These are phyloP conservation scores for Botrytis fabae DNA, from an alignment of 2,329 filamentous ascomycete species.

Conservation along the genomic window DNA sequence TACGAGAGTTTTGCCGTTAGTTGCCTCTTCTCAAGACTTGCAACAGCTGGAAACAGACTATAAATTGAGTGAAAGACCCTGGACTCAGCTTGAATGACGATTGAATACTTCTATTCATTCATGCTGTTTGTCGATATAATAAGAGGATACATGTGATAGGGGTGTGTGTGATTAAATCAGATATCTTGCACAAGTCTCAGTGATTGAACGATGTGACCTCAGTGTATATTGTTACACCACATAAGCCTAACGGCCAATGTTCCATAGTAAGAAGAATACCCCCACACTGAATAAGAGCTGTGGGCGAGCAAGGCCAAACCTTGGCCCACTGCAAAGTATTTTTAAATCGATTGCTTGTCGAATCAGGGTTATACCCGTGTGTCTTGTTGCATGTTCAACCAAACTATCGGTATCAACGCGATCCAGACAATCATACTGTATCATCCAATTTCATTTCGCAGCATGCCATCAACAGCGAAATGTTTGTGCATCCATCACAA, in stretches of 20 bases:
- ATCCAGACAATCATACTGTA: neutral
- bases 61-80: too few species aligned
- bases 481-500: neutral
- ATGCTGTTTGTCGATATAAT: too few species aligned
- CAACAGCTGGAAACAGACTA: neutral
- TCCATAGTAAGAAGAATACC: neutral
- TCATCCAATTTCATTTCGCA: neutral
- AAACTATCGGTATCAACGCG: conserved; percentile 8
- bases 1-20: too few species aligned
- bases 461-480: neutral
- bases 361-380: neutral
- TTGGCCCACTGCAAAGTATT: neutral
- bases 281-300: neutral
- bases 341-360: neutral
- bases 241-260: neutral
- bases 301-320: too few species aligned
- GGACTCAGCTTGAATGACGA: neutral
- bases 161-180: neutral
- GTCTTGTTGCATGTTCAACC: neutral
- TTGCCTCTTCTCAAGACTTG: neutral
- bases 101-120: too few species aligned
- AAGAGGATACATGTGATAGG: too few species aligned
- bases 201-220: neutral
- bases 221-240: neutral
- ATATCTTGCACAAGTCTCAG: neutral